phyloP scores from a whole-genome alignment of 192 early-diverging fungal species.

The Coemansia sp. region DNA sequence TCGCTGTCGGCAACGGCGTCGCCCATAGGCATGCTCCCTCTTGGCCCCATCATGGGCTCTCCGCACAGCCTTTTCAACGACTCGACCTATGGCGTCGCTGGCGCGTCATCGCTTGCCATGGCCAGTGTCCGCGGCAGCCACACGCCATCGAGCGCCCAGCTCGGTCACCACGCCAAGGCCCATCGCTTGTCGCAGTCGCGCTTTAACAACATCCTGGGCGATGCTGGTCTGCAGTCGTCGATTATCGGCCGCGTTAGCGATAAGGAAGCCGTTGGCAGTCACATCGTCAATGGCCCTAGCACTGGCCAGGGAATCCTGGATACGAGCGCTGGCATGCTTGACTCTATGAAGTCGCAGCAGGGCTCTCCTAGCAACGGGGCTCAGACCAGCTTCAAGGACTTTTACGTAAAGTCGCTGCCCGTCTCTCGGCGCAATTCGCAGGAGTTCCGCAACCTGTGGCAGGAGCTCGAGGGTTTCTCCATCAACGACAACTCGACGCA shows the following conservation, averaged over 20 bases:
- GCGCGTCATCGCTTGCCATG: conserved; percentile 7
- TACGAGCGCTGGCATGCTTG: conserved; percentile 32
- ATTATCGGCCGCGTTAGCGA: conserved; percentile 16
- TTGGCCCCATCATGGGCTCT: conserved; percentile 47
- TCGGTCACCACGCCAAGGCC: conserved; percentile 3
- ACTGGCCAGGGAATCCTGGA: conserved; percentile 21
- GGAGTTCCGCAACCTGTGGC: conserved; percentile 56
- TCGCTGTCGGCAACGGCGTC: conserved; percentile 28
- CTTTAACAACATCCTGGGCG: conserved; percentile 33
- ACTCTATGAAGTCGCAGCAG: conserved; percentile 52
- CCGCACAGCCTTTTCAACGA: conserved; percentile 40
- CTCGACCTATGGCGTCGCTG: conserved; percentile 21
- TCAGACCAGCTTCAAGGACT: conserved; percentile 30
- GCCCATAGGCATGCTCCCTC: conserved; percentile 39
- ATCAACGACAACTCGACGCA: conserved; percentile 34
- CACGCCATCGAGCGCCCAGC: conserved; percentile 3
- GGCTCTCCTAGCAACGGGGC: conserved; percentile 39
- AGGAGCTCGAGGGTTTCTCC: conserved; percentile 49
- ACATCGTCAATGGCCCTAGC: background rate
- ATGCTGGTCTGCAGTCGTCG: conserved; percentile 18
- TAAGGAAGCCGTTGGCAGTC: conserved; percentile 2
- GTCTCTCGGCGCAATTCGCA: conserved; percentile 70
- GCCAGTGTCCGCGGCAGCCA: conserved; percentile 2
- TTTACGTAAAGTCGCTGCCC: conserved; percentile 61
- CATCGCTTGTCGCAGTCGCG: conserved; percentile 45